Evolutionary conservation across 1,284 basidiomycete species (phyloP).

Genomic region (Mycena citricolor): DNA sequence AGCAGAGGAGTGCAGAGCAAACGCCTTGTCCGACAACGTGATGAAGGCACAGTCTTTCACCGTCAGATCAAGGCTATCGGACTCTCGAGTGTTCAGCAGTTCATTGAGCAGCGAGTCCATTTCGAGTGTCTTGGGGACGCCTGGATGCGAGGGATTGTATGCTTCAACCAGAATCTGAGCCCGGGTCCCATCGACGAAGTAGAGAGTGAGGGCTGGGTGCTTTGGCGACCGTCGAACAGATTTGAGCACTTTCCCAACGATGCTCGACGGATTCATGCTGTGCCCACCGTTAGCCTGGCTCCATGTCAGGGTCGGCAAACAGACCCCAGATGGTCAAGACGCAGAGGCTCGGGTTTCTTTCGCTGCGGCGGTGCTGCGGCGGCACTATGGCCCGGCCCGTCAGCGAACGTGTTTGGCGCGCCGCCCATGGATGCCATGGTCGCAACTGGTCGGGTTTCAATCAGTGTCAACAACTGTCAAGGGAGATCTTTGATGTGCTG

Average conservation of each 20-base stretch:
- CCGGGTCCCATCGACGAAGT: constrained; percentile 52
- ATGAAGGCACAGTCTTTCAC: constrained; percentile 55
- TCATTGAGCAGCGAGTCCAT: constrained; percentile 47
- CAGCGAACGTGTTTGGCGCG: no score
- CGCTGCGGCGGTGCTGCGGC: no score
- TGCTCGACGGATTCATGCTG: constrained; percentile 47
- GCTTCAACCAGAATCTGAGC: constrained; percentile 62
- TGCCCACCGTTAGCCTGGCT: no score
- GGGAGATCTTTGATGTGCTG: no score
- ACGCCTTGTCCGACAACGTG: constrained; percentile 58
- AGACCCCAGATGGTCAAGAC: constrained; percentile 26
- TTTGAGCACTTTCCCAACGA: constrained; percentile 54
- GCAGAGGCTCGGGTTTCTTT: constrained; percentile 37
- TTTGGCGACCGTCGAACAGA: constrained; percentile 48
- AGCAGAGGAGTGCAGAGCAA: constrained; percentile 33
- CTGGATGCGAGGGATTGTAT: constrained; percentile 54
- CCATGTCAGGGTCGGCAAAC: no score
- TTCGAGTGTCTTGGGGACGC: constrained; percentile 58
- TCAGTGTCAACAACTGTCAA: no score
- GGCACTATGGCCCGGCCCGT: no score
- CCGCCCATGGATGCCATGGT: no score
- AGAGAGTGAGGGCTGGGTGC: constrained; percentile 57
- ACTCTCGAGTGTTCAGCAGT: constrained; percentile 31
- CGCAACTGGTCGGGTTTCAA: no score
- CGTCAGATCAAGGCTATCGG: constrained; percentile 39